A percentile compares a stretch with the other conserved stretches of the same genome.
Conservation (phyloP, 129 eudicot species). For the Heracleum sosnowskyi region DNA sequence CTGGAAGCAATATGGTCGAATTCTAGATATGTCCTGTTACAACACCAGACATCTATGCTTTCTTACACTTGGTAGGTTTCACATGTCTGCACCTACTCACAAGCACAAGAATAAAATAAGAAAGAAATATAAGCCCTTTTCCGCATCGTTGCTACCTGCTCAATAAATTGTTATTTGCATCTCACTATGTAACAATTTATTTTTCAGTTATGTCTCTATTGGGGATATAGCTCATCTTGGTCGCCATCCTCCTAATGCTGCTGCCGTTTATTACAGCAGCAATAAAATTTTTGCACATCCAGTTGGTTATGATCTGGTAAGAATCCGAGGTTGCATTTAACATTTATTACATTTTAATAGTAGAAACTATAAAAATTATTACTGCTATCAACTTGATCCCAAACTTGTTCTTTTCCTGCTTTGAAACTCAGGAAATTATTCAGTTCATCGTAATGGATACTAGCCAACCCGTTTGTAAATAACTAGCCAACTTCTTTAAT, state of each 20-base stretch:
- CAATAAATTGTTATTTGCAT: not conserved
- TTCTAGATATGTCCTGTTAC: not conserved
- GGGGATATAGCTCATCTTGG: slow-evolving; percentile 93
- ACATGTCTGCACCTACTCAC: not conserved
- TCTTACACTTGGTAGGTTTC: not conserved
- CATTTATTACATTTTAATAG: not conserved
- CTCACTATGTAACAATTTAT: not conserved
- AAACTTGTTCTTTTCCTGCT: slow-evolving; percentile 1
- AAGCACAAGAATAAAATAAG: not conserved
- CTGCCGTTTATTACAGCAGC: slow-evolving; percentile 65
- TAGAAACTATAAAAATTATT: not conserved
- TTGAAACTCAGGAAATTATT: not conserved
- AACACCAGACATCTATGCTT: not conserved
- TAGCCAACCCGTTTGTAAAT: not conserved
- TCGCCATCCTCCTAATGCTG: slow-evolving; percentile 80
- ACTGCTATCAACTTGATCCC: not conserved
- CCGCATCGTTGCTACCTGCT: not conserved
- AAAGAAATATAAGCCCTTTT: not conserved
- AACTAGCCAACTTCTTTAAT: not conserved
- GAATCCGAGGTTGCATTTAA: not conserved
- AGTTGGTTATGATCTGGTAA: slow-evolving; percentile 90
- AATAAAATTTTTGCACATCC: slow-evolving; percentile 52
- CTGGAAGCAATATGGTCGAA: not conserved
- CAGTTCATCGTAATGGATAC: not conserved
- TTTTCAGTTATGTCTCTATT: slow-evolving; percentile 62